These are phyloP conservation scores for Venturia carpophila DNA, from an alignment of 2,329 filamentous ascomycete species.

Conservation along the genomic window DNA sequence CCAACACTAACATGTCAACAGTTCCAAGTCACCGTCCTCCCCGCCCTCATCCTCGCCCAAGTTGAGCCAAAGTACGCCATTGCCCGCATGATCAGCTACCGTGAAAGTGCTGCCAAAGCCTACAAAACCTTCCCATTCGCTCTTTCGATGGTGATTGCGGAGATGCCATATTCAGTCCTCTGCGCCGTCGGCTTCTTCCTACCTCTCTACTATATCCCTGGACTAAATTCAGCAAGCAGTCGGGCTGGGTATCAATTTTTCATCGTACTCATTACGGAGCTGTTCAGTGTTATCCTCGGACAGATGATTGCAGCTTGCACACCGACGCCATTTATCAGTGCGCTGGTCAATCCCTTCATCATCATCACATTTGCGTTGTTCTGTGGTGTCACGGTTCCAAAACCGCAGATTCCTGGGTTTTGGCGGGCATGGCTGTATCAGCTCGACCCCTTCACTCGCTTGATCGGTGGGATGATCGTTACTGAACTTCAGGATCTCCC, in stretches of 20 bases:
- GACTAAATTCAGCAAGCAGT: slow-evolving; percentile 53
- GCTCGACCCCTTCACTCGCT: slow-evolving; percentile 73
- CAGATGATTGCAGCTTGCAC: slow-evolving; percentile 68
- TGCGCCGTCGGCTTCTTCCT: slow-evolving; percentile 77
- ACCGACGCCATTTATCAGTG: slow-evolving; percentile 68
- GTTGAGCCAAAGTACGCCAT: slow-evolving; percentile 79
- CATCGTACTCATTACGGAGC: slow-evolving; percentile 72
- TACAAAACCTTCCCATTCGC: slow-evolving; percentile 77
- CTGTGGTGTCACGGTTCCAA: slow-evolving; percentile 78
- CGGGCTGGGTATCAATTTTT: slow-evolving; percentile 82
- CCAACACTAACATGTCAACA: not conserved
- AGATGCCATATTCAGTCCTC: slow-evolving; percentile 75
- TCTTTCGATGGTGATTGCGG: slow-evolving; percentile 67
- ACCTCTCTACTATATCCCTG: slow-evolving; percentile 77
- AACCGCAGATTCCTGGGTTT: slow-evolving; percentile 67
- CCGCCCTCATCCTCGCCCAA: slow-evolving; percentile 73
- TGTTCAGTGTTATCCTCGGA: slow-evolving; percentile 74
- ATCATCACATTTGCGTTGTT: slow-evolving; percentile 78
- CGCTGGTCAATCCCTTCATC: slow-evolving; percentile 73
- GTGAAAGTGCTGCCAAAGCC: slow-evolving; percentile 77
- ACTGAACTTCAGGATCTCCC: slow-evolving; percentile 62
- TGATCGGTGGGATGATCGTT: slow-evolving; percentile 72
- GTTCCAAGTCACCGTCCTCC: slow-evolving; percentile 81
- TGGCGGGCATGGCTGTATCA: slow-evolving; percentile 77
- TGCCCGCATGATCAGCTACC: slow-evolving; percentile 73